phyloP scores from a whole-genome alignment of 169 alveolate genomes.

The Eimeria falciformis region DNA sequence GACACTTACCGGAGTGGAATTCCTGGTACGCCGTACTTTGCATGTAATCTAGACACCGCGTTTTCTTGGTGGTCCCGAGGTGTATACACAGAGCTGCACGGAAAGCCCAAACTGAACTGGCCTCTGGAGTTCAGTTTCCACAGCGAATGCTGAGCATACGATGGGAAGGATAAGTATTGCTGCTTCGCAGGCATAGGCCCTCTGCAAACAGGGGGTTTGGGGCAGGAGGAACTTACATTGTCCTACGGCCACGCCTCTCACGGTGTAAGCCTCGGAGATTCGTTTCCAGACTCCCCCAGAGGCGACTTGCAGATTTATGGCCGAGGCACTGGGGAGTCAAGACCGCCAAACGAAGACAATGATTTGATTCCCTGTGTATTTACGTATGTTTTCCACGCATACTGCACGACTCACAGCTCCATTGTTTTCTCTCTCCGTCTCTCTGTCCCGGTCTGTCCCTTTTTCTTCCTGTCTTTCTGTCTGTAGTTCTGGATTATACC shows the following conservation, averaged over 20 bases:
- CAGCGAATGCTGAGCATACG: too few relatives aligned
- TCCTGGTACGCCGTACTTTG: neutral
- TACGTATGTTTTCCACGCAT: neutral
- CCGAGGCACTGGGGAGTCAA: neutral
- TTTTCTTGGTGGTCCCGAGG: too few relatives aligned
- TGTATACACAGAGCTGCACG: too few relatives aligned
- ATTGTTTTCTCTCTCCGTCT: neutral
- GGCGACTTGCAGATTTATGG: neutral
- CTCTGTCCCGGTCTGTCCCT: neutral
- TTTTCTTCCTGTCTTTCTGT: neutral
- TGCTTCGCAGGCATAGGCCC: conserved; percentile 17
- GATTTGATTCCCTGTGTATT: conserved; percentile 28
- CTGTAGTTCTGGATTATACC: neutral
- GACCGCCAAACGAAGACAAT: neutral
- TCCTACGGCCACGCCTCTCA: neutral
- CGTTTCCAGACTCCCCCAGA: neutral
- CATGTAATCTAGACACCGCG: neutral
- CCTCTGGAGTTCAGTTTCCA: too few relatives aligned
- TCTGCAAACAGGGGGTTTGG: neutral
- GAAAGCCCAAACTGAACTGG: too few relatives aligned
- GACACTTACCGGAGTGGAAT: conserved; percentile 38
- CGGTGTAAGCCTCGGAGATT: neutral
- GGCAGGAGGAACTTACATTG: neutral
- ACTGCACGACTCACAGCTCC: too few relatives aligned
- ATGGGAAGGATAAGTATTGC: neutral